A percentile compares a stretch with the other conserved stretches of the same genome.
phyloP scores from a whole-genome alignment of 2,329 filamentous ascomycete species.

The Proliferodiscus dingleyae region DNA sequence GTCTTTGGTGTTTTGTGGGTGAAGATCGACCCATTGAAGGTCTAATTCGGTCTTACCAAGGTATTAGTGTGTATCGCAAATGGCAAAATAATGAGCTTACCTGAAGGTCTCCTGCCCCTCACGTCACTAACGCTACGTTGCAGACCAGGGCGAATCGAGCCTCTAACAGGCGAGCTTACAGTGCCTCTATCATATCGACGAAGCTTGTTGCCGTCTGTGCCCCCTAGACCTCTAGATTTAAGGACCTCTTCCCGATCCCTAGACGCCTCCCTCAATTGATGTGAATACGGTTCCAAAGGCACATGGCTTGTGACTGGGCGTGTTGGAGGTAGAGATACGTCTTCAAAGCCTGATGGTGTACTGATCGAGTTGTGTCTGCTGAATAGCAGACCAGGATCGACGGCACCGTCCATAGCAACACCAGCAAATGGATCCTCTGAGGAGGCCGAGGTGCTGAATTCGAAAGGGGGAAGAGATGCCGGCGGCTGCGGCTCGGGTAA shows the following conservation, averaged over 20 bases:
- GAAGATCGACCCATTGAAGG: slow-evolving; percentile 34
- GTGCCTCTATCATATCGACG: slow-evolving; percentile 24
- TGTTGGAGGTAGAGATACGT: slow-evolving; percentile 22
- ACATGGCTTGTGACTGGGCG: slow-evolving; percentile 27
- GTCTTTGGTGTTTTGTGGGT: slow-evolving; percentile 44
- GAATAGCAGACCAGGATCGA: slow-evolving; percentile 56
- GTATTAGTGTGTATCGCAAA: background rate
- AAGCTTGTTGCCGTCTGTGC: slow-evolving; percentile 18
- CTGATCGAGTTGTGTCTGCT: slow-evolving; percentile 34
- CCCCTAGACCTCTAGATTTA: slow-evolving; percentile 22
- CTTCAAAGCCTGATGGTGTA: slow-evolving; percentile 21
- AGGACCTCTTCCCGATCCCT: slow-evolving; percentile 29
- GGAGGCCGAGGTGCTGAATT: slow-evolving; percentile 35
- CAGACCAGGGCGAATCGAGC: slow-evolving; percentile 23
- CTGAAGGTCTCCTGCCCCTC: slow-evolving; percentile 21
- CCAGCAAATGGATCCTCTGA: slow-evolving; percentile 49
- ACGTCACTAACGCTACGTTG: slow-evolving; percentile 29
- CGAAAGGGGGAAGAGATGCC: slow-evolving; percentile 38
- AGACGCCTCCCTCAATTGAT: slow-evolving; percentile 29
- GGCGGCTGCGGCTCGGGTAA: slow-evolving; percentile 32
- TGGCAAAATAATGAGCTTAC: slow-evolving; percentile 12
- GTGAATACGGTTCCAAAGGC: slow-evolving; percentile 29
- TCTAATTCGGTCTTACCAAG: slow-evolving; percentile 18
- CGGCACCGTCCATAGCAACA: slow-evolving; percentile 42
- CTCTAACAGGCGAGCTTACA: slow-evolving; percentile 29